Percentiles rank a stretch among this genome's conserved stretches.
phyloP scores from a whole-genome alignment of 1,284 basidiomycete genomes.

The Trametes hirsuta region DNA sequence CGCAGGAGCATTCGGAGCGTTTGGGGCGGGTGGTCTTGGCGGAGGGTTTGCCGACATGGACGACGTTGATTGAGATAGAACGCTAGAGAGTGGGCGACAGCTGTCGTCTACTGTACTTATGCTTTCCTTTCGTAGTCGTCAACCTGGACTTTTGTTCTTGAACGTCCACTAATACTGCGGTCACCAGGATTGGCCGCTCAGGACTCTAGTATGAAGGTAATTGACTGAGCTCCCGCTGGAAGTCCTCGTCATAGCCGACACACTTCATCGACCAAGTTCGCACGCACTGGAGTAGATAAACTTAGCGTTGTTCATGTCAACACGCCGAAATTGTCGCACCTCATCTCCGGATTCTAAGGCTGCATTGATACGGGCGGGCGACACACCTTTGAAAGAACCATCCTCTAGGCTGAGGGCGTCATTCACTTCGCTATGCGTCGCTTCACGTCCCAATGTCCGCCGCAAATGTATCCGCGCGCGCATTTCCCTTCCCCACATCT shows the following conservation, averaged over 20 bases:
- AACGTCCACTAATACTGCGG: background rate
- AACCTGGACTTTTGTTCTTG: background rate
- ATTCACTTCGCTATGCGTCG: conserved; percentile 26
- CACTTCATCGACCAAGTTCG: conserved; percentile 36
- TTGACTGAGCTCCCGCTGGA: conserved; percentile 25
- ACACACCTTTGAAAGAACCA: conserved; percentile 18
- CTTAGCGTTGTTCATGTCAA: too few relatives aligned
- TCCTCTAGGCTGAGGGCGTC: background rate
- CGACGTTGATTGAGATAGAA: conserved; percentile 25
- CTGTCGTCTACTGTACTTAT: background rate
- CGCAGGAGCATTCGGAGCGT: conserved; percentile 1
- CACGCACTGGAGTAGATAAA: background rate
- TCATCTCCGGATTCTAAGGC: conserved; percentile 3
- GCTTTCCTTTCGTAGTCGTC: background rate
- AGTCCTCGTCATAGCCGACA: conserved; percentile 34
- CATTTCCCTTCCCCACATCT: conserved; percentile 25
- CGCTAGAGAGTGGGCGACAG: background rate
- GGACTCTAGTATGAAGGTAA: background rate
- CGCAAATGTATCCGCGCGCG: conserved; percentile 27
- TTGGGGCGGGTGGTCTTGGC: background rate
- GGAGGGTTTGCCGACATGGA: conserved; percentile 23
- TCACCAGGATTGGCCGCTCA: too few relatives aligned
- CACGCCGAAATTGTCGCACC: background rate
- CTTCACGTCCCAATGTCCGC: conserved; percentile 20
- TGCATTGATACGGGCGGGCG: conserved; percentile 2